Percentiles rank a stretch among this genome's conserved stretches.
Evolutionary conservation across 2,329 filamentous ascomycete species (phyloP).

Genomic region (Colletotrichum lini): DNA sequence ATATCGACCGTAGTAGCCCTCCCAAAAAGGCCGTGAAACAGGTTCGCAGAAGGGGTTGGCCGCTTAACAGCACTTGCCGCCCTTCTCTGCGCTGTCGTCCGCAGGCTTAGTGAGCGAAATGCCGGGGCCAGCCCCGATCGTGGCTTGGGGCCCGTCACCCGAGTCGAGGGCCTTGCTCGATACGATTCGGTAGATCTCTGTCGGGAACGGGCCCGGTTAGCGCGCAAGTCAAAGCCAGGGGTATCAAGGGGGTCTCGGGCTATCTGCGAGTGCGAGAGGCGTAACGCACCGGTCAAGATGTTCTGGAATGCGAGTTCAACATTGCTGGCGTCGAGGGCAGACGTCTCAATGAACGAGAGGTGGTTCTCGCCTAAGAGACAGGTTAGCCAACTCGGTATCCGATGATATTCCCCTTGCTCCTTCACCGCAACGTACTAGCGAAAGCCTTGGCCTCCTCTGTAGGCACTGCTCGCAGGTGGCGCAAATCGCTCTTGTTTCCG

Average conservation of each 20-base stretch:
- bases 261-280: conserved; percentile 3
- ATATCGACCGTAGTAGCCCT: conserved; percentile 45
- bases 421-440: conserved; percentile 77
- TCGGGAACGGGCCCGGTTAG: conserved; percentile 17
- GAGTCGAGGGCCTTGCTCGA: conserved; percentile 97
- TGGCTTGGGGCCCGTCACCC: conserved; percentile 84
- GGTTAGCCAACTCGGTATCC: conserved; percentile 25
- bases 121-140: conserved; percentile 84
- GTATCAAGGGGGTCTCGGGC: conserved; percentile 24
- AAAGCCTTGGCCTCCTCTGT: conserved; percentile 99
- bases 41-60: conserved; percentile 13
- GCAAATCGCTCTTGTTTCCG: conserved; percentile 99
- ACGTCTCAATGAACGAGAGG: conserved; percentile 99
- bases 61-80: conserved; percentile 84
- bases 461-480: conserved; percentile 94
- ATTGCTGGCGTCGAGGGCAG: conserved; percentile 97
- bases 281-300: conserved; percentile 89
- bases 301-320: conserved; percentile 99
- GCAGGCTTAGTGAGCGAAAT: conserved; percentile 90
- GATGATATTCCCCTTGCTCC: conserved; percentile 5
- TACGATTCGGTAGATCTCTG: conserved; percentile 99
- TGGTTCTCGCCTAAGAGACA: conserved; percentile 86
- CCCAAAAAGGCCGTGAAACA: conserved; percentile 39
- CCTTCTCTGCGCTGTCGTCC: conserved; percentile 81
- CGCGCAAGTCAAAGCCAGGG: background rate